Evolutionary conservation across 345 rosid species (phyloP), one percentile per base, ranked within the genome.

Genomic region (Salix exigua): DNA sequence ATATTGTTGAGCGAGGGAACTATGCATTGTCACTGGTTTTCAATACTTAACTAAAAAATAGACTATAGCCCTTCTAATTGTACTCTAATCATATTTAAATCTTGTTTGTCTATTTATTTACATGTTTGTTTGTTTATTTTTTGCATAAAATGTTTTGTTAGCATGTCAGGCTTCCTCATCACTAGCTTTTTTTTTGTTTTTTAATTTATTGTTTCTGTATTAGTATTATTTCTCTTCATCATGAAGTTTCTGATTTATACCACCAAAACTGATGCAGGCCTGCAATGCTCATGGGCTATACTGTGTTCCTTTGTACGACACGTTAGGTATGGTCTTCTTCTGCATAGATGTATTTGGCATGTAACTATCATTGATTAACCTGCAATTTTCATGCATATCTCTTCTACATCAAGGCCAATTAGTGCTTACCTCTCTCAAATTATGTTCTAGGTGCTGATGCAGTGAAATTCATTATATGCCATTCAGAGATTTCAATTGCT

Each of bases 251-350:
- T 65, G 7, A 62, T 79, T 82, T 74, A 72, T 70, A 35, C 67
- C 72, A 25, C 14, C 23, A 25, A 26, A 58, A 53, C 67, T 85
- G 78, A 60, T 85, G 86, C 90, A 96, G 99, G 99, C 99, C 7
- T 96, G 99, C 86, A 96, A 94, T 80, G 97, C 99, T 84, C 98
- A 92, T 82, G 98, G 97, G 78, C 91, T 96, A 73, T 90, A 82
- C 70, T 96, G 99, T 77, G 99, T 96, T 74, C 99, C 99, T 77
- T 78, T 96, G 28, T 96, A 96, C 78, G 99, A 96, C 83, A 96
- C 98, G 61, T 85, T 96, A 87, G 99, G 99, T 96, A 87, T 55
- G 87, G 70, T 38, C 74, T 18, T 66, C 42, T 77, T 60, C 75
- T 48, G 26, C 67, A 8, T 70, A 18, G 37, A 25, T 65, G n/a